Evolutionary conservation across 2,329 filamentous ascomycete species (phyloP).

Genomic region (Fusarium nisikadoi): DNA sequence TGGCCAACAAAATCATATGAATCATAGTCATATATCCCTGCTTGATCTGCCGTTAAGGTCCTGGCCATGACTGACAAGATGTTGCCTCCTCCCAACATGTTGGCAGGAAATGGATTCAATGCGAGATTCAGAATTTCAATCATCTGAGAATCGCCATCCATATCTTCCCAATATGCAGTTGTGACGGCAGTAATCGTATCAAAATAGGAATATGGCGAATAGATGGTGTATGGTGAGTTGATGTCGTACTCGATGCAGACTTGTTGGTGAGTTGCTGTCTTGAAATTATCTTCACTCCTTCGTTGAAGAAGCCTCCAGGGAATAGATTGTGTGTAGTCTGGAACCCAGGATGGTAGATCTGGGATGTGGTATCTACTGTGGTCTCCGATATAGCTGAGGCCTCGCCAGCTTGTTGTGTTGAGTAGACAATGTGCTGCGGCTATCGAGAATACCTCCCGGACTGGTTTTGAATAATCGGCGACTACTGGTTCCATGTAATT

Average conservation of each 20-base stretch:
- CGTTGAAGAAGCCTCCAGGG: conserved; percentile 3
- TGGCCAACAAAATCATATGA: background rate
- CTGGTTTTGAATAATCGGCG: background rate
- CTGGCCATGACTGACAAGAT: background rate
- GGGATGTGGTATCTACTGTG: background rate
- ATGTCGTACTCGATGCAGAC: background rate
- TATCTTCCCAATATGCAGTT: background rate
- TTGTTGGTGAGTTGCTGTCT: background rate
- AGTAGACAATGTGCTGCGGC: conserved; percentile 3
- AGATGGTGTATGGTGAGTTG: background rate
- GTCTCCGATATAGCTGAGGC: background rate
- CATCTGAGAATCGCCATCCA: background rate
- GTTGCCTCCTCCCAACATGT: background rate
- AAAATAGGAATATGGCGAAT: background rate
- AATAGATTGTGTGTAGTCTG: background rate
- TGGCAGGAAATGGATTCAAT: background rate
- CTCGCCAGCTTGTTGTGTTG: background rate
- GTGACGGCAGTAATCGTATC: background rate
- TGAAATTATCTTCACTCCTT: background rate
- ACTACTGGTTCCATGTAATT: background rate
- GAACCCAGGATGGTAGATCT: background rate
- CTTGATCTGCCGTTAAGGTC: background rate
- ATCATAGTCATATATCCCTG: background rate
- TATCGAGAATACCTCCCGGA: background rate
- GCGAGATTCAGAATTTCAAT: background rate